These are phyloP conservation scores for Saturnispora sekii DNA, from an alignment of 805 yeast species.

Conservation along the genomic window DNA sequence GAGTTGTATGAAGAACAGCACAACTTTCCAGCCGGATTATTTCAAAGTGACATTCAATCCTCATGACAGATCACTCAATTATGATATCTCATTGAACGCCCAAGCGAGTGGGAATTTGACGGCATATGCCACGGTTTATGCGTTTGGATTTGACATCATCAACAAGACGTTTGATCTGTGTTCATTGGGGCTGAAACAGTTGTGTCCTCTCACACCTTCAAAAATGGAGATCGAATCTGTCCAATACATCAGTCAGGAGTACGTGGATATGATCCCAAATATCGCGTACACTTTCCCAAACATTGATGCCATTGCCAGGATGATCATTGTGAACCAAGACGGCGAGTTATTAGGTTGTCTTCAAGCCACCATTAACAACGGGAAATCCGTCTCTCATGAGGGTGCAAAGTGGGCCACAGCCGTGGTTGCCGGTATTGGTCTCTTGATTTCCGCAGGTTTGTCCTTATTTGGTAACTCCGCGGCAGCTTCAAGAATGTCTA, in stretches of 20 bases:
- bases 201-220: slow-evolving; percentile 85
- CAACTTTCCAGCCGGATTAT: slow-evolving; percentile 60
- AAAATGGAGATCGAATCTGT: slow-evolving; percentile 65
- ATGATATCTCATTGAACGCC: slow-evolving; percentile 61
- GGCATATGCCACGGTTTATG: slow-evolving; percentile 69
- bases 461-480: slow-evolving; percentile 80
- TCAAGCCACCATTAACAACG: slow-evolving; percentile 65
- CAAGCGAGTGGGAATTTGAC: slow-evolving; percentile 54
- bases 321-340: slow-evolving; percentile 30
- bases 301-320: slow-evolving; percentile 68
- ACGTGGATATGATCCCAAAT: slow-evolving; percentile 60
- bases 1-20: slow-evolving; percentile 69
- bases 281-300: slow-evolving; percentile 83
- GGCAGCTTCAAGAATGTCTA: slow-evolving; percentile 83
- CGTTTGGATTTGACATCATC: slow-evolving; percentile 75
- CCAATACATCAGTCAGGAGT: slow-evolving; percentile 42
- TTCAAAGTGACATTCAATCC: slow-evolving; percentile 75
- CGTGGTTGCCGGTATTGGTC: slow-evolving; percentile 78
- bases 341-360: slow-evolving; percentile 56
- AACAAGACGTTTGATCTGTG: slow-evolving; percentile 54
- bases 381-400: slow-evolving; percentile 69
- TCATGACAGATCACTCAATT: slow-evolving; percentile 53
- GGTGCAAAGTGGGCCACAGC: slow-evolving; percentile 94
- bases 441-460: slow-evolving; percentile 70
- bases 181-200: slow-evolving; percentile 64